phyloP scores from a whole-genome alignment of 106 monocot genomes.

The Dioscorea dumetorum region DNA sequence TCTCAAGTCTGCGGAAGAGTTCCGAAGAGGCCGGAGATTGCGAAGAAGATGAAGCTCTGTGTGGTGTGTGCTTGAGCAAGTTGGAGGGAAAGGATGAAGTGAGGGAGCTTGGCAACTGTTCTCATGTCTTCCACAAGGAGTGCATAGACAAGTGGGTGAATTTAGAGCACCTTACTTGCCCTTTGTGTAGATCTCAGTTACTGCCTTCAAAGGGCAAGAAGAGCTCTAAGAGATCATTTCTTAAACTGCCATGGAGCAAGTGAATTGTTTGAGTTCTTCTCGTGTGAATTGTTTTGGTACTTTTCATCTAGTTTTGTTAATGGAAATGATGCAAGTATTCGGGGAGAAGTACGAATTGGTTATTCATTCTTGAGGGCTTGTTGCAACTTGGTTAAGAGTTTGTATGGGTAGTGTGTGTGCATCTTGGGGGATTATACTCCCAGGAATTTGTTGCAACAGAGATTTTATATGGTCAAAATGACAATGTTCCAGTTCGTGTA shows the following conservation, averaged over 20 bases:
- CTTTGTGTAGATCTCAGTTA: conserved; percentile 16
- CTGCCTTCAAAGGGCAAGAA: background rate
- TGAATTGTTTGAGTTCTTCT: no score
- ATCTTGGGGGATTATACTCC: background rate
- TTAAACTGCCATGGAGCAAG: no score
- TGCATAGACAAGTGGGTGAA: conserved; percentile 31
- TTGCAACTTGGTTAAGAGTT: no score
- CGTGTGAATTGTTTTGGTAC: no score
- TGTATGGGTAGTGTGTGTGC: no score
- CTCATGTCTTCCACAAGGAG: conserved; percentile 15
- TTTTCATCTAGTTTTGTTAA: no score
- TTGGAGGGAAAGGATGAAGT: conserved; percentile 18
- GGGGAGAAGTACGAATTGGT: no score
- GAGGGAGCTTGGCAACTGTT: conserved; percentile 22
- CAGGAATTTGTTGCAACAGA: background rate
- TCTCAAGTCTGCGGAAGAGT: conserved; percentile 1
- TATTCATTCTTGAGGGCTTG: no score
- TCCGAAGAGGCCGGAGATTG: background rate
- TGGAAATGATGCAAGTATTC: no score
- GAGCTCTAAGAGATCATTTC: no score
- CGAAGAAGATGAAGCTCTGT: background rate
- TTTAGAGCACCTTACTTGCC: conserved; percentile 16
- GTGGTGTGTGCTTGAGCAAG: conserved; percentile 15
- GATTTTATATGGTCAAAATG: background rate
- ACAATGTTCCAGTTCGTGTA: background rate